These are phyloP conservation scores for Hypoxylon sp. DNA, from an alignment of 2,329 filamentous ascomycete species.

Conservation along the genomic window DNA sequence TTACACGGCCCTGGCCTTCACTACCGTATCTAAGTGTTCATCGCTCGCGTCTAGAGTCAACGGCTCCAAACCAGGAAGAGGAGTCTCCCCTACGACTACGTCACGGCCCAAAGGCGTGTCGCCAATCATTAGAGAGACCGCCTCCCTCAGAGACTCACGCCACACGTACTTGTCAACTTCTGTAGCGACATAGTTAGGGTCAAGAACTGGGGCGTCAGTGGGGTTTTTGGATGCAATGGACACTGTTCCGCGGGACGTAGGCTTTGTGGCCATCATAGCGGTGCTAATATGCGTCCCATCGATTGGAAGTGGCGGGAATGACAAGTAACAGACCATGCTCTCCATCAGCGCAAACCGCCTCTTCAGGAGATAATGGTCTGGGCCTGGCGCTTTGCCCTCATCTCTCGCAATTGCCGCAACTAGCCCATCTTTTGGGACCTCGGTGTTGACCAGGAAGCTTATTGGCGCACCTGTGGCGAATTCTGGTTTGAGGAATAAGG, in stretches of 20 bases:
- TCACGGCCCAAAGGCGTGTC: conserved; percentile 41
- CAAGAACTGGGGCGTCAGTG: conserved; percentile 38
- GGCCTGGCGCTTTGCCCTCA: conserved; percentile 36
- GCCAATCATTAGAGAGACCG: conserved; percentile 35
- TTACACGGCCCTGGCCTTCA: conserved; percentile 31
- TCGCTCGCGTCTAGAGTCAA: conserved; percentile 31
- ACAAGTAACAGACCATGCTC: conserved; percentile 44
- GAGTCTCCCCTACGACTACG: conserved; percentile 32
- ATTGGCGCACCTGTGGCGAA: conserved; percentile 22
- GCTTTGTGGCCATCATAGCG: conserved; percentile 37
- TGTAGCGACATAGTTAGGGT: conserved; percentile 43
- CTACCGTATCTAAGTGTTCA: conserved; percentile 40
- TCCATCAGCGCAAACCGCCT: conserved; percentile 44
- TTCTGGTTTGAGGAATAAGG: conserved; percentile 39
- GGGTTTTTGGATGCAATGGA: conserved; percentile 39
- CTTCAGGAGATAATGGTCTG: conserved; percentile 41
- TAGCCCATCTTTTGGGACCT: conserved; percentile 27
- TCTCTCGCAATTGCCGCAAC: conserved; percentile 44
- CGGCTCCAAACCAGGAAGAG: conserved; percentile 25
- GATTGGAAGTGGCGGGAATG: conserved; percentile 13
- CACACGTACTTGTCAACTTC: conserved; percentile 43
- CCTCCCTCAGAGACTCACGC: conserved; percentile 36
- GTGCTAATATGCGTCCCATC: conserved; percentile 41
- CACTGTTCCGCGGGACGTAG: conserved; percentile 43
- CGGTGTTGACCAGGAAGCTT: conserved; percentile 37